Evolutionary conservation across 768 basidiomycete species (phyloP).

Genomic region (Pisolithus marmoratus): DNA sequence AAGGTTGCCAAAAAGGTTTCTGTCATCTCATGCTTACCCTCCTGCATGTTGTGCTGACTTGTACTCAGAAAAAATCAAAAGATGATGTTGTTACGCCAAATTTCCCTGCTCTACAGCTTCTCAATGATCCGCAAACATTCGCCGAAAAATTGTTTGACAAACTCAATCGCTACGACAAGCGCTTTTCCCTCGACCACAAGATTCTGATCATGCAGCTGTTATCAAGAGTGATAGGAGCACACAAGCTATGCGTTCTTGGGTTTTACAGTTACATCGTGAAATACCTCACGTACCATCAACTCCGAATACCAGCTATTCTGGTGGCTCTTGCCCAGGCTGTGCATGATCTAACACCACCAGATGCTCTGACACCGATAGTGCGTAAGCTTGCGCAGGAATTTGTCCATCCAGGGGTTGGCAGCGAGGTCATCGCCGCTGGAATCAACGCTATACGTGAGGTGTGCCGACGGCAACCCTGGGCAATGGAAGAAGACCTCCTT

Average conservation of each 20-base stretch:
- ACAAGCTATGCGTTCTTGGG: conserved; percentile 88
- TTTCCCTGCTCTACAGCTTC: conserved; percentile 87
- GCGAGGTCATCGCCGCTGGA: conserved; percentile 95
- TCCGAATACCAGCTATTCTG: conserved; percentile 88
- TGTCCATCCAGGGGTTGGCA: conserved; percentile 93
- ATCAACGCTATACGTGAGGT: conserved; percentile 93
- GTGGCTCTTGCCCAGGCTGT: conserved; percentile 92
- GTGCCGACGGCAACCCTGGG: conserved; percentile 92
- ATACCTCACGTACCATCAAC: conserved; percentile 88
- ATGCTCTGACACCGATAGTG: conserved; percentile 83
- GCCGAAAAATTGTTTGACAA: conserved; percentile 88
- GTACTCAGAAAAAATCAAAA: conserved; percentile 36
- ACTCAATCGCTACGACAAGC: conserved; percentile 82
- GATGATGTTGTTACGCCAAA: conserved; percentile 43
- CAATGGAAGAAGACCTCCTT: conserved; percentile 92
- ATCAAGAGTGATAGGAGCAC: conserved; percentile 86
- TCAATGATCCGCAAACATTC: conserved; percentile 95
- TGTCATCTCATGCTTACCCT: neutral
- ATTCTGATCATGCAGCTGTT: conserved; percentile 96
- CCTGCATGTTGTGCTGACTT: conserved; percentile 17
- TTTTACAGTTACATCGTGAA: conserved; percentile 97
- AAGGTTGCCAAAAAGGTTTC: conserved; percentile 70
- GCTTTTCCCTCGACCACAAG: conserved; percentile 95
- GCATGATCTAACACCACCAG: conserved; percentile 93
- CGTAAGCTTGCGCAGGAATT: conserved; percentile 93